Conservation (phyloP, 208 protist genomes). For the Phytomonas sp. region DNA sequence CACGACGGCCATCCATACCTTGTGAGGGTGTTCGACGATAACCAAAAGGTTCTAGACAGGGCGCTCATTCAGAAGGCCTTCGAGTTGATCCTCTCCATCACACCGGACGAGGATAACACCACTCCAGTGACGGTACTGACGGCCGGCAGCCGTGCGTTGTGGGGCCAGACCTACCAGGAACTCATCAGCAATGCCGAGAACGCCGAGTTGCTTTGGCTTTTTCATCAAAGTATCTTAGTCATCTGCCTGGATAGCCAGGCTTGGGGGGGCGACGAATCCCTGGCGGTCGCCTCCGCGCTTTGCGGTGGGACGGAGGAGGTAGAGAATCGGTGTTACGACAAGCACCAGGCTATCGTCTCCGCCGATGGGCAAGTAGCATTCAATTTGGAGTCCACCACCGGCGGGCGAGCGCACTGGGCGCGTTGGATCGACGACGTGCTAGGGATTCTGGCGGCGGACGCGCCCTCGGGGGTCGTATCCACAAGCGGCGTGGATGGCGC, state of each 20-base stretch:
- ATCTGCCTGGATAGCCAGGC: slow-evolving; percentile 63
- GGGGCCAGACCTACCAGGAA: slow-evolving; percentile 75
- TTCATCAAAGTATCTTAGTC: slow-evolving; percentile 70
- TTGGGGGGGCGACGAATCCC: slow-evolving; percentile 28
- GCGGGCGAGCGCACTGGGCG: slow-evolving; percentile 75
- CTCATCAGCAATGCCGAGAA: slow-evolving; percentile 71
- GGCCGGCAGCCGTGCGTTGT: slow-evolving; percentile 60
- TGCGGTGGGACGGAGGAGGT: slow-evolving; percentile 65
- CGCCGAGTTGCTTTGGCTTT: slow-evolving; percentile 43
- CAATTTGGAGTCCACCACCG: slow-evolving; percentile 79
- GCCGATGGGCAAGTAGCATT: slow-evolving; percentile 77
- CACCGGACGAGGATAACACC: slow-evolving; percentile 69
- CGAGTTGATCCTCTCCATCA: slow-evolving; percentile 70
- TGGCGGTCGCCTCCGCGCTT: slow-evolving; percentile 19
- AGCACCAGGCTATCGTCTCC: slow-evolving; percentile 87
- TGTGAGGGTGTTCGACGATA: slow-evolving; percentile 63
- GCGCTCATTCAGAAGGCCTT: slow-evolving; percentile 50
- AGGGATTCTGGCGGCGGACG: slow-evolving; percentile 3
- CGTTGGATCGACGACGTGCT: slow-evolving; percentile 77
- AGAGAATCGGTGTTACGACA: slow-evolving; percentile 92
- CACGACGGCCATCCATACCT: slow-evolving; percentile 75
- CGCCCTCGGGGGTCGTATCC: slow-evolving; percentile 1
- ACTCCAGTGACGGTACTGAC: slow-evolving; percentile 80
- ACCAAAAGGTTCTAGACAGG: slow-evolving; percentile 28
- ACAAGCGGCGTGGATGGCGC: slow-evolving; percentile 26